Base-by-base conservation (phyloP, 2,329 filamentous ascomycete species). In the Colletotrichum sp. region DNA sequence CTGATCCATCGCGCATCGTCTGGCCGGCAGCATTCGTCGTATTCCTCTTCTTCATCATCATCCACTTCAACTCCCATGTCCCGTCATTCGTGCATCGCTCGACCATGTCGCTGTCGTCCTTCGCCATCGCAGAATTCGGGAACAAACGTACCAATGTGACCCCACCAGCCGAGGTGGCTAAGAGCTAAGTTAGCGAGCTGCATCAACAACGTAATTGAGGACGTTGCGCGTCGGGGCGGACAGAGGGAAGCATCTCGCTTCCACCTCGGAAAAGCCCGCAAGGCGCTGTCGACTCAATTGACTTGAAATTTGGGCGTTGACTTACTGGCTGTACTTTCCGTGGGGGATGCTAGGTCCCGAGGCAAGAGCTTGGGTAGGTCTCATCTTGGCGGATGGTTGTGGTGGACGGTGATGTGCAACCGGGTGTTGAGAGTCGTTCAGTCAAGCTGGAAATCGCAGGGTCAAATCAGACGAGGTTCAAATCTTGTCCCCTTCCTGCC, bases 151-250 rank as follows among this genome's bases (percentile, higher is more conserved):
- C 94, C 94, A 79, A 96, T 87, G 82, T 88, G 87, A 82, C 94
- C 94, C 94, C 94, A 96, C 85, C 87, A 86, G 80, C 94, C 94
- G 75, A 96, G 87, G 86, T 89, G 96, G 84, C 94, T 96, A 81
- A 79, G 78, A 24, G 77, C 76, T 71, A 30, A 8, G 75, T 82
- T 66, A 83, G 82, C 74, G 77, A 34, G 8, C 39, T 34, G 28
- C 24, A 68, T 32, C 21, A 3, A 48, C 3, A 72, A 28, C 4
- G 26, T 39, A 63, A 72, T 75, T 68, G 60, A 24, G 16, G 18
- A 3, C 18, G 13, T 24, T 36, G 65, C 65, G 59, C 36, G 16
- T 12, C 55, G 39, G 48, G 43, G 57, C 39, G n/a, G 52, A 39
- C 36, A 21, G 39, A 36, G 21, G 24, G 52, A 64, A 52, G 24